Conservation (phyloP, 345 rosid genomes). For the Rhodamnia argentea region DNA sequence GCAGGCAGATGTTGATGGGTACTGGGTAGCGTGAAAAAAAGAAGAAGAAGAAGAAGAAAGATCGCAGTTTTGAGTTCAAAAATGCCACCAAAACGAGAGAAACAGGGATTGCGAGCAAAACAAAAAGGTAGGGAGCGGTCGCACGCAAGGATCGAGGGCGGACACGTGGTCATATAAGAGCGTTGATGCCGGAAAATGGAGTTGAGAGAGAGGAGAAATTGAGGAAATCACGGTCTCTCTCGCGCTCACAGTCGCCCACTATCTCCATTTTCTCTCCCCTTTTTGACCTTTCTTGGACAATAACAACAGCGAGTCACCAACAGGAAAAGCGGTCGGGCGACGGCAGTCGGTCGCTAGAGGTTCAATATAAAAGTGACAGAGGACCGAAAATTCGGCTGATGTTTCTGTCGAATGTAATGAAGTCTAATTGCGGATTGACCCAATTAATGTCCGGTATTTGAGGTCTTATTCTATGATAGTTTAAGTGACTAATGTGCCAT, state of each 20-base stretch:
- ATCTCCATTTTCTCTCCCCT: neutral
- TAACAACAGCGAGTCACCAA: neutral
- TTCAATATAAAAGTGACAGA: neutral
- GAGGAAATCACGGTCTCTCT: conserved; percentile 4
- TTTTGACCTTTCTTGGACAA: neutral
- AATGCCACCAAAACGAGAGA: neutral
- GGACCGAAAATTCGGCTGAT: neutral
- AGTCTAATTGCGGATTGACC: neutral
- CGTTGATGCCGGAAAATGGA: conserved; percentile 6
- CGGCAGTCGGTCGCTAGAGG: neutral
- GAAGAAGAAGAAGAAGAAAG: neutral
- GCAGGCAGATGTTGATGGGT: neutral
- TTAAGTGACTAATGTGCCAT: too few species aligned
- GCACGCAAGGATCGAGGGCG: neutral
- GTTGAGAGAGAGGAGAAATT: neutral
- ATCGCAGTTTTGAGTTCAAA: neutral
- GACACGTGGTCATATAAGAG: conserved; percentile 2
- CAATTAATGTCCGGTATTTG: neutral
- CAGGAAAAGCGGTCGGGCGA: neutral
- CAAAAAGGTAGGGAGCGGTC: neutral
- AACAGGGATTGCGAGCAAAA: neutral
- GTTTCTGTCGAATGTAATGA: neutral
- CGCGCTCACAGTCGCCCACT: neutral
- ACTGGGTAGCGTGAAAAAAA: neutral
- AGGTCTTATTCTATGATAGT: neutral